A percentile compares a stretch with the other conserved stretches of the same genome.
These are phyloP conservation scores for Amanita rubescens DNA, from an alignment of 768 basidiomycete species.

Conservation along the genomic window DNA sequence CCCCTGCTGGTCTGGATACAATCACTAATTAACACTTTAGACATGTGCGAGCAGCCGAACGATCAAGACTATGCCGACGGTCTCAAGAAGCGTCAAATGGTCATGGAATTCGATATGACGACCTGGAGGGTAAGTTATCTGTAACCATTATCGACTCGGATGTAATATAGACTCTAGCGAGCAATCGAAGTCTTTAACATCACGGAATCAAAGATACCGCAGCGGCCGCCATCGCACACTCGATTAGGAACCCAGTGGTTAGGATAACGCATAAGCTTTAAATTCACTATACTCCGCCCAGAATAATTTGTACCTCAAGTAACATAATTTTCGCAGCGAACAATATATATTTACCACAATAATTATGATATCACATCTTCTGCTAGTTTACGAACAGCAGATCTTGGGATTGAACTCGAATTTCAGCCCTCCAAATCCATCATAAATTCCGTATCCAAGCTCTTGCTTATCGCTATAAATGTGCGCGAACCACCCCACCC, in stretches of 20 bases:
- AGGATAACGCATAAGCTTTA: conserved; percentile 33
- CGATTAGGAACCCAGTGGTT: conserved; percentile 67
- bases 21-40: conserved; percentile 28
- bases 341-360: neutral
- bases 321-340: neutral
- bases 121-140: conserved; percentile 70
- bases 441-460: conserved; percentile 55
- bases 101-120: conserved; percentile 87
- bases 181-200: conserved; percentile 88
- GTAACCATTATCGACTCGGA: neutral
- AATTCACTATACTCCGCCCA: too few species aligned
- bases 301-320: neutral
- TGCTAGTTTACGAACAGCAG: conserved; percentile 20
- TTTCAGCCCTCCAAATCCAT: conserved; percentile 32
- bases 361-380: too few species aligned
- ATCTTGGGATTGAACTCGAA: conserved; percentile 48
- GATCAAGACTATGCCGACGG: conserved; percentile 57
- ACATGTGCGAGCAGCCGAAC: conserved; percentile 54
- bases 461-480: conserved; percentile 48
- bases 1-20: neutral
- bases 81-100: conserved; percentile 73
- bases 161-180: conserved; percentile 36
- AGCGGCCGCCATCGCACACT: conserved; percentile 51
- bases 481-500: conserved; percentile 63
- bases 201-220: conserved; percentile 65